Conservation (phyloP, 495 filamentous ascomycete species). For the Lasiosphaeria hispida region DNA sequence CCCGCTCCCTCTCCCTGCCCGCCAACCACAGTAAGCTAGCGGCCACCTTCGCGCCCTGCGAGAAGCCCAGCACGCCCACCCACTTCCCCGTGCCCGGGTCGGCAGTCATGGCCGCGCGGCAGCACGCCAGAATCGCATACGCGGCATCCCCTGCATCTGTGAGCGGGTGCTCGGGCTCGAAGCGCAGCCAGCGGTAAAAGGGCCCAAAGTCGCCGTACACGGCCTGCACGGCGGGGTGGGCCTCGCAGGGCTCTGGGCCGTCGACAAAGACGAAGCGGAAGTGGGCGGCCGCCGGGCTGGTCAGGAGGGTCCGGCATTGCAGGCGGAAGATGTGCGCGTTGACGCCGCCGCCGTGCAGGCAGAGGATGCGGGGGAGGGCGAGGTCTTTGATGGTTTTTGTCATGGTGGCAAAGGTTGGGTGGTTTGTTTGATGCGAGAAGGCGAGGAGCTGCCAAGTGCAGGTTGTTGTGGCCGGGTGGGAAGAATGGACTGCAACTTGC, state of each 20-base stretch:
- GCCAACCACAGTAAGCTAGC: neutral
- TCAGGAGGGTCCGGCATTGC: slow-evolving; percentile 25
- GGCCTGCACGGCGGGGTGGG: slow-evolving; percentile 27
- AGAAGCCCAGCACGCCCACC: slow-evolving; percentile 32
- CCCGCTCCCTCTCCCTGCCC: neutral
- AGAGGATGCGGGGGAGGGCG: slow-evolving; percentile 15
- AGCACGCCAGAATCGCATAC: neutral
- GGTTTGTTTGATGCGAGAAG: too few relatives aligned
- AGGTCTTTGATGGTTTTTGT: too few relatives aligned
- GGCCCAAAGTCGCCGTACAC: slow-evolving; percentile 28
- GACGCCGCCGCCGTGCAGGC: slow-evolving; percentile 29
- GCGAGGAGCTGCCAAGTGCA: too few relatives aligned
- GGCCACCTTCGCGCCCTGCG: slow-evolving; percentile 27
- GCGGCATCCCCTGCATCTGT: slow-evolving; percentile 2
- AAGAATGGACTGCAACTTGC: too few relatives aligned
- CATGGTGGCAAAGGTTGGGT: too few relatives aligned
- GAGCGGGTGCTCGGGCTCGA: neutral
- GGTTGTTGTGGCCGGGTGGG: too few relatives aligned
- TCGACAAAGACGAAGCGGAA: slow-evolving; percentile 27
- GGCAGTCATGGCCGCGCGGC: neutral
- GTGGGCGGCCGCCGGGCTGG: slow-evolving; percentile 20
- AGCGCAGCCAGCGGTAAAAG: slow-evolving; percentile 25
- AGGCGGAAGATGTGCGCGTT: slow-evolving; percentile 29
- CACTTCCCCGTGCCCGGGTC: neutral
- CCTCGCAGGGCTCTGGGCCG: slow-evolving; percentile 10